Evolutionary conservation across 257 asterid species (phyloP), one percentile per base, ranked within the genome.

Genomic region (Nicotiana obtusifolia): DNA sequence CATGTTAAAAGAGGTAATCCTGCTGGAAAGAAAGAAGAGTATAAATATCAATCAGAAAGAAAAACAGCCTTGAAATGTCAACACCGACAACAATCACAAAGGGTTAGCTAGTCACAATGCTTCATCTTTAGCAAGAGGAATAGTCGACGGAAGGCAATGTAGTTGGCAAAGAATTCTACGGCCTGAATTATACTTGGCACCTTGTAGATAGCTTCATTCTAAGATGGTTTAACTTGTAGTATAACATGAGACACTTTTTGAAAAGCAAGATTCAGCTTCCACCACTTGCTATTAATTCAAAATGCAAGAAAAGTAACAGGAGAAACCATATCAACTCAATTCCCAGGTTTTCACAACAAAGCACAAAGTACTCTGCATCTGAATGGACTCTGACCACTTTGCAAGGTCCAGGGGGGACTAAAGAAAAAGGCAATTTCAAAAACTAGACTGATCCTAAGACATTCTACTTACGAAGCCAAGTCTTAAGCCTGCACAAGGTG

Each of bases 1-100:
- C 54, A 75, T 69, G 64, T 83, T 86, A 71, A 33, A 59, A 57
- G 41, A 76, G 82, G 62, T 26, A 14, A 62, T 22, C 37, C 28
- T 19, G 73, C 17, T 5, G 28, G 84, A 77, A 80, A 22, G 14
- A 56, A 53, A 22, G 52, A 80, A 2, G 19, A 33, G 0, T 31
- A 78, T 35, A 35, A 14, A 64, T 22, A 59, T 13, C 33, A 57
- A 31, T 3, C 14, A 35, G n/a, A 64, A 78, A 28, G 9, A 30
- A 24, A 10, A 57, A 56, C 41, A 26, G 26, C 26, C 28, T 16
- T 33, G 41, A 78, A 20, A 35, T 44, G 54, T 35, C 57, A 20
- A n/a, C 59, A 73, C 2, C 61, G 26, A 47, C 22, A 7, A 47
- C 22, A 0, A 0, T 73, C 79, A 0, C 41, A 71, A 71, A 22